Evolutionary conservation across 2,329 filamentous ascomycete species (phyloP).

Genomic region (Fusarium abutilonis): DNA sequence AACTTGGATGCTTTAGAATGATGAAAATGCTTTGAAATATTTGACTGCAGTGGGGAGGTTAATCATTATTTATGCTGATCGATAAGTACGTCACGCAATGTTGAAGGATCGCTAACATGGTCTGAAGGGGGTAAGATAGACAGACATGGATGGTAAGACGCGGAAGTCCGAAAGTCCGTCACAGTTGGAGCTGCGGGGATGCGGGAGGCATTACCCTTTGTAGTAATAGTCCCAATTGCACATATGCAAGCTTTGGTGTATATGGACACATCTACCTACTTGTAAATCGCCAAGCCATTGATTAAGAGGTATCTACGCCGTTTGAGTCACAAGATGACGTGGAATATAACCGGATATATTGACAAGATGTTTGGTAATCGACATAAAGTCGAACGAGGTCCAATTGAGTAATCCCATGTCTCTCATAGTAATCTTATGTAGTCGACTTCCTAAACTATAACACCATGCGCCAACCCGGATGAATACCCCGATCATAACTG

Average conservation of each 20-base stretch:
- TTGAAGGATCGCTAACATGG: background rate
- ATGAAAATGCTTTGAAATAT: background rate
- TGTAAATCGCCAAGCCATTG: background rate
- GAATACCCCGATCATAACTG: conserved; percentile 1
- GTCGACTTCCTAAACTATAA: background rate
- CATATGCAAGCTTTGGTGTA: no score
- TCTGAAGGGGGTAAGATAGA: background rate
- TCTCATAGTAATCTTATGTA: background rate
- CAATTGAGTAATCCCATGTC: background rate
- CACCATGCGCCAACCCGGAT: background rate
- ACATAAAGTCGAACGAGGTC: no score
- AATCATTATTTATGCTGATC: background rate
- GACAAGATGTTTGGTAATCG: no score
- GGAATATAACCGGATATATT: background rate
- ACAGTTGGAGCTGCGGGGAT: background rate
- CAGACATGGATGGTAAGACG: background rate
- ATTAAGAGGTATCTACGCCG: background rate
- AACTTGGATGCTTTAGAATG: background rate
- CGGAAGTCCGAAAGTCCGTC: background rate
- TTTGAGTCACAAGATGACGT: background rate
- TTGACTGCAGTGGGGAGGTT: background rate
- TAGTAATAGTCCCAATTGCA: conserved; percentile 9
- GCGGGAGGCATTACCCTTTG: conserved; percentile 1
- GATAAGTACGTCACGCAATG: background rate
- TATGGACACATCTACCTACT: no score